phyloP scores from a whole-genome alignment of 139 green algal genomes.

The Trebouxia sp. region DNA sequence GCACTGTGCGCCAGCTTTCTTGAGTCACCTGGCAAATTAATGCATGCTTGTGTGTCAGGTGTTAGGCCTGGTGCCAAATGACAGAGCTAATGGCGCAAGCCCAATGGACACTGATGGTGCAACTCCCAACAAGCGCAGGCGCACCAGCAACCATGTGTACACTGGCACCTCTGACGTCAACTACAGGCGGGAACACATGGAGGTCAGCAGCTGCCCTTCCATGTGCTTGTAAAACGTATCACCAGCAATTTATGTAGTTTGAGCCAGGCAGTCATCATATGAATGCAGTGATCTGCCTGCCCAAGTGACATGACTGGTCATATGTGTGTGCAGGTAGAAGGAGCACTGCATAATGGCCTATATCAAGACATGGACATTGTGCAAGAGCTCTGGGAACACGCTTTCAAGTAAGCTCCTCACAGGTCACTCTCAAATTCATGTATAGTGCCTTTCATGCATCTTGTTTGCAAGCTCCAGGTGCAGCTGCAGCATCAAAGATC shows the following conservation, averaged over 20 bases:
- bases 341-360: constrained; percentile 55
- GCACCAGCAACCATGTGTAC: constrained; percentile 32
- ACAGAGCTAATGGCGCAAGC: constrained; percentile 10
- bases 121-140: constrained; percentile 3
- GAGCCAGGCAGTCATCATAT: not conserved
- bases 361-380: constrained; percentile 78
- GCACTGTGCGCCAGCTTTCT: no score
- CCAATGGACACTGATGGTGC: constrained; percentile 47
- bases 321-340: constrained; percentile 48
- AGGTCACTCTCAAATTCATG: no score
- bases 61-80: constrained; percentile 12
- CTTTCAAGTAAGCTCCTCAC: constrained; percentile 59
- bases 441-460: no score
- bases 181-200: constrained; percentile 66
- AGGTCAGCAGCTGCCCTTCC: constrained; percentile 38
- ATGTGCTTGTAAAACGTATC: not conserved
- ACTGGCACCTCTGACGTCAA: constrained; percentile 53
- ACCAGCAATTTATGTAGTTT: not conserved
- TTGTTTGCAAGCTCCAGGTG: no score
- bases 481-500: no score
- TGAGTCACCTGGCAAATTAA: not conserved
- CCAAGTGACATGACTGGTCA: not conserved
- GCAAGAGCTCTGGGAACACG: constrained; percentile 75
- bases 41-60: not conserved
- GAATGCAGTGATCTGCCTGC: not conserved